Evolutionary conservation across 1,139 yeast species (phyloP).

Genomic region (Candida sp.): DNA sequence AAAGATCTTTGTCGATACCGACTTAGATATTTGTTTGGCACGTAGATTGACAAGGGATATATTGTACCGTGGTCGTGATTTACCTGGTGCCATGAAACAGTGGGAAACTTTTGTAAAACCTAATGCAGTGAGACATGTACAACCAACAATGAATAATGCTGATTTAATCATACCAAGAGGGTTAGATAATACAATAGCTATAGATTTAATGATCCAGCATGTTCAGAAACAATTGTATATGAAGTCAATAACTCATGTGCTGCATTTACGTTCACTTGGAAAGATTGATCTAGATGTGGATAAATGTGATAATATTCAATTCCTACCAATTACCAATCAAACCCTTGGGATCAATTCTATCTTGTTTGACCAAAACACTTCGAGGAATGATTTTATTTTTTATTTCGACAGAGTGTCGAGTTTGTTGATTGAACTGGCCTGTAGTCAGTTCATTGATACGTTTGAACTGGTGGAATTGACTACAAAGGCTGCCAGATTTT

Average conservation of each 20-base stretch:
- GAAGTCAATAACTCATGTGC: slow-evolving; percentile 67
- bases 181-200: slow-evolving; percentile 76
- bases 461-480: slow-evolving; percentile 38
- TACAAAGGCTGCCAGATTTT: slow-evolving; percentile 32
- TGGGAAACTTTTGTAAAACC: slow-evolving; percentile 95
- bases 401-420: slow-evolving; percentile 80
- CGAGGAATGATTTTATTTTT: slow-evolving; percentile 77
- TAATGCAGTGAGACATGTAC: slow-evolving; percentile 72
- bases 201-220: slow-evolving; percentile 74
- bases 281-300: slow-evolving; percentile 28
- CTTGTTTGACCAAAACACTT: slow-evolving; percentile 51
- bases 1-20: slow-evolving; percentile 91
- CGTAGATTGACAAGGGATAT: slow-evolving; percentile 86
- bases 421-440: slow-evolving; percentile 61
- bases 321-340: slow-evolving; percentile 64
- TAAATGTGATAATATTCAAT: slow-evolving; percentile 22
- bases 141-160: slow-evolving; percentile 78
- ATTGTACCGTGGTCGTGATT: slow-evolving; percentile 78
- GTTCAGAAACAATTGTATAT: slow-evolving; percentile 65
- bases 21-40: slow-evolving; percentile 86
- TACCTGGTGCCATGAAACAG: slow-evolving; percentile 77
- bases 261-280: slow-evolving; percentile 56
- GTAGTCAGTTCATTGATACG: slow-evolving; percentile 41
- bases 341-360: slow-evolving; percentile 70
- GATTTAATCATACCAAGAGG: slow-evolving; percentile 90